Percentiles rank a stretch among this genome's conserved stretches.
phyloP scores from a whole-genome alignment of 2,329 filamentous ascomycete species.

The Epicoccum sorghinum region DNA sequence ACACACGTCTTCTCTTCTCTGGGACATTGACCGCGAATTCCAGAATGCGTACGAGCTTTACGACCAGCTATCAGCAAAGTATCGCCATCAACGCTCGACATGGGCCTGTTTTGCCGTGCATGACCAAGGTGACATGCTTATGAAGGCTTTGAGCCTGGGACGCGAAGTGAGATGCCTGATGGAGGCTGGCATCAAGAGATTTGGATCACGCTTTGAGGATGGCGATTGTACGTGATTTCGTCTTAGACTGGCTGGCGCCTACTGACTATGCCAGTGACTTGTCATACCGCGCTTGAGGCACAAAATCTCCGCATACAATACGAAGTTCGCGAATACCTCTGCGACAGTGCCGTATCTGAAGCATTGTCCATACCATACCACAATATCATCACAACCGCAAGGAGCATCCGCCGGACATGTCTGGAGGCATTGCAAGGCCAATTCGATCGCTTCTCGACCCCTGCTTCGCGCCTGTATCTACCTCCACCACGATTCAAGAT shows the following conservation, averaged over 20 bases:
- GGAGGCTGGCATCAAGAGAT: constrained; percentile 34
- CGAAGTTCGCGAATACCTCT: constrained; percentile 39
- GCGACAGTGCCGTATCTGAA: constrained; percentile 34
- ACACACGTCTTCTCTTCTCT: constrained; percentile 39
- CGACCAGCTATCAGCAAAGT: constrained; percentile 35
- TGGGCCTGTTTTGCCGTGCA: constrained; percentile 36
- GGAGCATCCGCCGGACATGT: constrained; percentile 40
- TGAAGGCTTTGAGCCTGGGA: constrained; percentile 35
- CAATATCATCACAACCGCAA: constrained; percentile 39
- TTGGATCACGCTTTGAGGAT: constrained; percentile 39
- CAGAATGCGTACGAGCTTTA: constrained; percentile 42
- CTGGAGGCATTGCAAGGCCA: constrained; percentile 39
- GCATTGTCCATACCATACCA: constrained; percentile 31
- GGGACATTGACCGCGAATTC: constrained; percentile 47
- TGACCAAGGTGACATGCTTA: constrained; percentile 35
- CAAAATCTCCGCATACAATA: constrained; percentile 43
- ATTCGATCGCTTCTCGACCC: constrained; percentile 32
- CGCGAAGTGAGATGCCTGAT: constrained; percentile 34
- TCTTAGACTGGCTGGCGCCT: background rate
- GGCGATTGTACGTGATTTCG: constrained; percentile 36
- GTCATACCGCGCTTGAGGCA: constrained; percentile 37
- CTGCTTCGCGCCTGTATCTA: constrained; percentile 27
- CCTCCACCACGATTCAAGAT: constrained; percentile 45
- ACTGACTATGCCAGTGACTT: constrained; percentile 36
- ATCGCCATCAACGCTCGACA: constrained; percentile 25